Percentiles rank a stretch among this genome's conserved stretches.
Evolutionary conservation across 2,329 filamentous ascomycete genomes (phyloP).

Genomic region (Phialophora macrospora): DNA sequence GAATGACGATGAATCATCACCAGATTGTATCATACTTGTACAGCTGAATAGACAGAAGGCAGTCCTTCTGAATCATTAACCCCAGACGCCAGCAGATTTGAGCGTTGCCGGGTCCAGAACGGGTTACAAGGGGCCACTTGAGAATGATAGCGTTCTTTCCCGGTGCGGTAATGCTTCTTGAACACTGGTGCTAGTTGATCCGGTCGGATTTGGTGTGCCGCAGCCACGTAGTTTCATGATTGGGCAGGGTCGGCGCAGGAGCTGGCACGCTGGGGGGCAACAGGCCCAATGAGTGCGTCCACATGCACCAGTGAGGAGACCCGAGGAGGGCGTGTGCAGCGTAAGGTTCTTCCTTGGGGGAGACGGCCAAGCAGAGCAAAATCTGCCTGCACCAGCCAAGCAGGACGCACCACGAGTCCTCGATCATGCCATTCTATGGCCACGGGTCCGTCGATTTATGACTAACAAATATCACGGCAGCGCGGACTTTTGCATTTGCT

Average conservation of each 20-base stretch:
- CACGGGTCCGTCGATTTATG: conserved; percentile 15
- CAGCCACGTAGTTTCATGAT: not conserved
- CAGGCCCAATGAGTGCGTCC: not conserved
- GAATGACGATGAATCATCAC: conserved; percentile 9
- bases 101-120: conserved; percentile 5
- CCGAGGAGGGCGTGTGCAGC: not conserved
- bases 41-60: conserved; percentile 7
- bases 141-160: conserved; percentile 4
- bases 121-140: conserved; percentile 6
- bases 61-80: conserved; percentile 16
- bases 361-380: not conserved
- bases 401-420: conserved; percentile 5
- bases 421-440: conserved; percentile 9
- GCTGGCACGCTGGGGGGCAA: no score
- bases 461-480: conserved; percentile 27
- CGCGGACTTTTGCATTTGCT: conserved; percentile 14
- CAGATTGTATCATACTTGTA: conserved; percentile 22
- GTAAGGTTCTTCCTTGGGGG: not conserved
- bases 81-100: conserved; percentile 2
- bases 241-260: not conserved
- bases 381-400: not conserved
- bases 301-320: not conserved
- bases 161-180: not conserved
- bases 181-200: not conserved
- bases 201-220: not conserved